These are phyloP conservation scores for Fonsecaea nubica DNA, from an alignment of 2,329 filamentous ascomycete species.

Conservation along the genomic window DNA sequence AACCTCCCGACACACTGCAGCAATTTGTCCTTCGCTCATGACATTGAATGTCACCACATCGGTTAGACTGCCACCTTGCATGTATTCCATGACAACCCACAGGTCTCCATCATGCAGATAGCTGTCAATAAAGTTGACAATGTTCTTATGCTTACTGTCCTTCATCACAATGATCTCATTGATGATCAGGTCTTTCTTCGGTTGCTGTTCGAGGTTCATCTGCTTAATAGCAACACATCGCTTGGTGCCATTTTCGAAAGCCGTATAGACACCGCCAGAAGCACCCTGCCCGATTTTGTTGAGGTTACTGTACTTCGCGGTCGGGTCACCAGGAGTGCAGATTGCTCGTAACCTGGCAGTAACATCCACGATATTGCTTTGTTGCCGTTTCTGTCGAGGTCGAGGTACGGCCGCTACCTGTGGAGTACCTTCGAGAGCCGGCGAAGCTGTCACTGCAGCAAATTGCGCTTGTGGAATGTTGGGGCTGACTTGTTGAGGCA, in stretches of 20 bases:
- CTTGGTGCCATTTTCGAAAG: conserved; percentile 82
- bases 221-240: conserved; percentile 97
- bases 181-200: conserved; percentile 98
- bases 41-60: conserved; percentile 99
- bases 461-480: conserved; percentile 49
- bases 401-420: conserved; percentile 47
- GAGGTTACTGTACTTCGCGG: conserved; percentile 82
- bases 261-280: conserved; percentile 92
- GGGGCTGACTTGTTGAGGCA: conserved; percentile 39
- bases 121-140: conserved; percentile 99
- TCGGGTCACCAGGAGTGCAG: conserved; percentile 87
- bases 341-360: conserved; percentile 83
- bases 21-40: conserved; percentile 97
- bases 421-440: conserved; percentile 46
- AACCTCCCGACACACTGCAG: conserved; percentile 87
- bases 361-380: conserved; percentile 82
- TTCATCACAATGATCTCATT: conserved; percentile 99
- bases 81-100: conserved; percentile 99
- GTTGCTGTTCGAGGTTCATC: conserved; percentile 98
- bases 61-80: conserved; percentile 97
- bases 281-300: conserved; percentile 98
- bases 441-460: conserved; percentile 46
- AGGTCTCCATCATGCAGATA: conserved; percentile 88
- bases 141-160: conserved; percentile 96
- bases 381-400: conserved; percentile 73